phyloP scores from a whole-genome alignment of 441 rosid species.

The Mallotus repandus region DNA sequence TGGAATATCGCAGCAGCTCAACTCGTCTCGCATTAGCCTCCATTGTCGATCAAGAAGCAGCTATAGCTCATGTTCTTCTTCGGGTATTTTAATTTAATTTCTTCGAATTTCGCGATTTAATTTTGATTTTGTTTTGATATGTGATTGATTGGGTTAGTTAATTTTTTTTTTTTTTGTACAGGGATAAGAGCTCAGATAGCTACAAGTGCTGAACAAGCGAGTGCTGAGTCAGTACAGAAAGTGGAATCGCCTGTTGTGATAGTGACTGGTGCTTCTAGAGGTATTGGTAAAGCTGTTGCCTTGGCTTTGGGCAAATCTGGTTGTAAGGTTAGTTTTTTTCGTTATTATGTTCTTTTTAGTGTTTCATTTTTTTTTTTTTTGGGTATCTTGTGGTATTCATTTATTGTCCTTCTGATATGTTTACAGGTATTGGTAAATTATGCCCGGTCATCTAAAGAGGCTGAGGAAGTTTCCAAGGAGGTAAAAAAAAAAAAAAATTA shows the following conservation, averaged over 20 bases:
- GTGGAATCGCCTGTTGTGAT: conserved; percentile 81
- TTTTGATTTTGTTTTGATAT: no score
- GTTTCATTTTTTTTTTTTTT: neutral
- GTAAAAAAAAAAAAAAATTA: neutral
- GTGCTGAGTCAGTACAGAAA: conserved; percentile 20
- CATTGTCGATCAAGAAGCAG: neutral
- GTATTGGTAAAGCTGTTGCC: conserved; percentile 93
- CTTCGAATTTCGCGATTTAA: no score
- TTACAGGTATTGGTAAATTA: conserved; percentile 92
- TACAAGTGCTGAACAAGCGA: conserved; percentile 4
- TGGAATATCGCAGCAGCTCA: conserved; percentile 26
- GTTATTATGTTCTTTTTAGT: neutral
- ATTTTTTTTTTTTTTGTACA: neutral
- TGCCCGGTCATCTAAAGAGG: conserved; percentile 90
- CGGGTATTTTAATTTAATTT: neutral
- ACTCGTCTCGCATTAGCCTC: conserved; percentile 10
- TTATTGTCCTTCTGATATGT: neutral
- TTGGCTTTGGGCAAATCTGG: conserved; percentile 83
- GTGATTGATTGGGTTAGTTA: neutral
- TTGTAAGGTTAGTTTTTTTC: conserved; percentile 56
- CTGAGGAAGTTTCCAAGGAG: conserved; percentile 89
- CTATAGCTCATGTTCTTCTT: conserved; percentile 2
- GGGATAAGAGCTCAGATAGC: conserved; percentile 12
- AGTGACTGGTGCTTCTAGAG: conserved; percentile 96
- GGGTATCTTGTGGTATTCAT: neutral